Base-by-base conservation (phyloP, 2,329 filamentous ascomycete species). In the Talaromyces atroroseus region DNA sequence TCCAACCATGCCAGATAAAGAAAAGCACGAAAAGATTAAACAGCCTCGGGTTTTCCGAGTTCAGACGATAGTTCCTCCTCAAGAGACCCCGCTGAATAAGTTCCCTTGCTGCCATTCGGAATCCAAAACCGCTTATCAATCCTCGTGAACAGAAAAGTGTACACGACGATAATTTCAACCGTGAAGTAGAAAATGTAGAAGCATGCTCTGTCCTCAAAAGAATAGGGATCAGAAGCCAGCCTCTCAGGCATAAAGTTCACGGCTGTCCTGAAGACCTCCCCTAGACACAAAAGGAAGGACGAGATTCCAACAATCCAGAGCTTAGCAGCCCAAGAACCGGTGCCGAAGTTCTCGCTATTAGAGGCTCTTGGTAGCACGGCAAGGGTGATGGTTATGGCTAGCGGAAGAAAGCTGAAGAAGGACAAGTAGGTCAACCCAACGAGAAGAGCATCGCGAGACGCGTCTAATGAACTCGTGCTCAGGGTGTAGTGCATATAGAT, bases 141-240 rank as follows among this genome's bases (percentile, higher is more conserved):
- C 32, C 90, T 81, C 20, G 80, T 71, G 16, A 87, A 65, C 0
- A 85, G 79, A 71, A 89, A 92, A 8, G 85, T 73, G 53, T 79
- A 80, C 4, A 92, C 79, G 38, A 90, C 83, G 23, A 87, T 66
- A 42, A 92, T 74, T 71, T 95, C 91, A 38, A 92, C 77, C 16
- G 75, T 76, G 66, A 89, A 95, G 73, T 89, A 88, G 76, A 94
- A 89, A 66, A 84, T 74, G 74, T 94, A 95, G 76, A 90, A 95
- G 64, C 82, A 83, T 1, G 84, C 81, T 68, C 86, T 88, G 65
- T 76, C 76, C 64, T 90, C 81, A 68, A 86, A 92, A 80, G 85
- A 88, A 5, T 85, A 85, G 1, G 88, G 84, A 57, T 82, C 44
- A 11, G 46, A 74, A 56, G 65, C 63, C 3, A 77, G 82, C 26